Base-by-base conservation (phyloP, 805 yeast genomes). In the Myxozyma neglecta region DNA sequence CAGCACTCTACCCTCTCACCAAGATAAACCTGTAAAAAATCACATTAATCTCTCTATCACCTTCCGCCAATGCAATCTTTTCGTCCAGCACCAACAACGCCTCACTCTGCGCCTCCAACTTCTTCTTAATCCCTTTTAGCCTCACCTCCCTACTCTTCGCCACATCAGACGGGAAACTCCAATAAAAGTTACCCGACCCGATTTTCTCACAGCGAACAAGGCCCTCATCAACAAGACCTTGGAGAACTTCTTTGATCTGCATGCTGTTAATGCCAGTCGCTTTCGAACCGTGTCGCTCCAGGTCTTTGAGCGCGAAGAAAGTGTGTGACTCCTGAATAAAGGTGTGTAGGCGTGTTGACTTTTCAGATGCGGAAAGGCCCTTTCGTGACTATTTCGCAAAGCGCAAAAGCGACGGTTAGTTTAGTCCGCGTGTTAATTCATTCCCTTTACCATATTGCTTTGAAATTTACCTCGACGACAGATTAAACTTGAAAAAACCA, bases 231-330 rank as follows among this genome's bases (percentile, higher is more conserved):
- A 81, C 68, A 60, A 83, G 74, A 3, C 70, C 65, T 46, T 80
- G 80, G 9, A 83, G 65, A 1, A 83, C 64, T 9, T 81, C 85
- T 66, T 84, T 83, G 45, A 83, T 81, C 54, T 81, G 80, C 82
- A 83, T 82, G 0, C 83, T 69, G n/a, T 81, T 77, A 6, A 83
- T 77, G 0, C 84, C 84, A 0, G 79, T 76, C 51, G 73, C 73
- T 55, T 80, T 81, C 1, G 83, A 75, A 0, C 77, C 84, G 9
- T 70, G 64, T 3, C 77, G 70, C 68, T 83, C 87, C 11, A 83
- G 65, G 57, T 83, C 87, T 63, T 83, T 83, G 56, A 82, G 34
- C 2, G 64, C 45, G 65, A 56, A 69, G 40, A 67, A 69, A 10
- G 68, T 48, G 9, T n/a, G 39, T 5, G 68, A 61, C 47, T 59